Percentiles rank a stretch among this genome's conserved stretches.
Evolutionary conservation across 83 land plant genomes (phyloP).

Genomic region (Isoetes engelmannii): DNA sequence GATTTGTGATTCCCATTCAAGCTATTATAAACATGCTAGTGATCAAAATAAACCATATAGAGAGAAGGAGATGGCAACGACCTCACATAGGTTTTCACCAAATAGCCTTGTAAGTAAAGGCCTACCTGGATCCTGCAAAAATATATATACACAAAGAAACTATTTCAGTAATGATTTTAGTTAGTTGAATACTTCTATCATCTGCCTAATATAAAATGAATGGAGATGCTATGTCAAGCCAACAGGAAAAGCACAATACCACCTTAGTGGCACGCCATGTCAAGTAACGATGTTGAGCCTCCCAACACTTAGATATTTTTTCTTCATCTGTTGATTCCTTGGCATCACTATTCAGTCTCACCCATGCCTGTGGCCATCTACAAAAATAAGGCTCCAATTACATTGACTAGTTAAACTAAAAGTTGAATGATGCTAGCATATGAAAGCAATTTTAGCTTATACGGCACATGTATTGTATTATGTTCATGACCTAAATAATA

Average conservation of each 20-base stretch:
- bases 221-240: not conserved
- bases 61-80: conserved; percentile 9
- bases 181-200: not conserved
- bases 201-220: not conserved
- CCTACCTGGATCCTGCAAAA: conserved; percentile 85
- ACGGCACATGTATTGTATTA: not conserved
- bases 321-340: conserved; percentile 31
- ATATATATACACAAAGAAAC: not conserved
- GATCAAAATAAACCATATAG: not conserved
- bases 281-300: conserved; percentile 92
- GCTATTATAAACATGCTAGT: not conserved
- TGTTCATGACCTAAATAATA: not conserved
- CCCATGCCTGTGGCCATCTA: conserved; percentile 57
- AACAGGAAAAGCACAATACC: not conserved
- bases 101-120: conserved; percentile 45
- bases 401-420: not conserved
- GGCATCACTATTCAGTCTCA: conserved; percentile 61
- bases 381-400: conserved; percentile 3
- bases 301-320: conserved; percentile 40
- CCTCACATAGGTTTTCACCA: conserved; percentile 65
- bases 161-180: not conserved
- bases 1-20: not conserved
- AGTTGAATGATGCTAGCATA: not conserved
- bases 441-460: not conserved
- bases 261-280: conserved; percentile 97